Percentiles rank a stretch among this genome's conserved stretches.
These are phyloP conservation scores for Syzygium grande DNA, from an alignment of 345 rosid genomes.

Conservation along the genomic window DNA sequence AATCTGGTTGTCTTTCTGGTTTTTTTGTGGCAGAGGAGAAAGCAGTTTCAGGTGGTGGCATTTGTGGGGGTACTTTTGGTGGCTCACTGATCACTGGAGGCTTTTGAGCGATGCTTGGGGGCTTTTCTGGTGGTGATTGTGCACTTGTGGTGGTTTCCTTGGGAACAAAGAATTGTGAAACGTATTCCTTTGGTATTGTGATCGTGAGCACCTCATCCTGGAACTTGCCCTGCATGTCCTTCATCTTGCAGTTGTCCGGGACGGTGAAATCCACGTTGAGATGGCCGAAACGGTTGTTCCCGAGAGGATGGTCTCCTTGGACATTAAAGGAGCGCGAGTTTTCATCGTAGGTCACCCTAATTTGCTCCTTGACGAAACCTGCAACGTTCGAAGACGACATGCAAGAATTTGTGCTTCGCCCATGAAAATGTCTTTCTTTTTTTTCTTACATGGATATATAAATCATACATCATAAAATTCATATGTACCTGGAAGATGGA, in stretches of 20 bases:
- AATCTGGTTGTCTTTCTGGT: neutral
- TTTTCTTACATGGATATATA: neutral
- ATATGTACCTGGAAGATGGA: neutral
- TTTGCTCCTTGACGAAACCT: conserved; percentile 1
- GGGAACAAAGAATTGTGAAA: neutral
- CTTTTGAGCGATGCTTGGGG: neutral
- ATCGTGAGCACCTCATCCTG: neutral
- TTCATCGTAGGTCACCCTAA: neutral
- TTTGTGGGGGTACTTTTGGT: neutral
- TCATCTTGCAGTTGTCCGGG: neutral
- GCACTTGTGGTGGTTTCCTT: neutral
- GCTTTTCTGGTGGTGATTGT: neutral
- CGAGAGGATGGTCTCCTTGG: neutral
- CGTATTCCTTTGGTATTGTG: neutral
- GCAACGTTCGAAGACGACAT: neutral
- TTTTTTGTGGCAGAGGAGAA: neutral
- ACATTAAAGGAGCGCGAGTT: neutral
- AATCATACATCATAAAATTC: neutral
- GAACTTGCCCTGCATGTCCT: neutral
- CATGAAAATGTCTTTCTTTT: neutral
- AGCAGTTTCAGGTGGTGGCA: neutral
- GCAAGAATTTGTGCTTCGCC: neutral
- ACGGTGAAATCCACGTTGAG: neutral
- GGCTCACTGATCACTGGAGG: neutral
- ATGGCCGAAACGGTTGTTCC: neutral